Conservation (phyloP, 192 early-diverging fungal species). For the Diversispora epigaea region DNA sequence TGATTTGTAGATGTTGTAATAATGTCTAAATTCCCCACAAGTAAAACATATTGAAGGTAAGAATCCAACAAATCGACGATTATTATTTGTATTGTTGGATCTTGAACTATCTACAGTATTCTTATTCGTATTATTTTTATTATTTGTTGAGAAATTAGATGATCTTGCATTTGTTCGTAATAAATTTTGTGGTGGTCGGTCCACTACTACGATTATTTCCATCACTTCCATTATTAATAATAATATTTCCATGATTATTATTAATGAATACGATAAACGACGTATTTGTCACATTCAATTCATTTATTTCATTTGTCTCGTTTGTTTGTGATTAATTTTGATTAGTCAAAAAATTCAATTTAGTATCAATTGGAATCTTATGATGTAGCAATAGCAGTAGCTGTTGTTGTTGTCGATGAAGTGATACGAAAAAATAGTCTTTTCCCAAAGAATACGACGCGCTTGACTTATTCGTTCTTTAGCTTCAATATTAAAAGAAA, state of each 20-base stretch:
- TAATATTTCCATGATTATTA: not conserved
- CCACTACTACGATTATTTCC: not conserved
- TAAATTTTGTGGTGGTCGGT: too few species aligned
- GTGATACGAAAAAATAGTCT: not conserved
- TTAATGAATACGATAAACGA: not conserved
- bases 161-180: too few species aligned
- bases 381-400: not conserved
- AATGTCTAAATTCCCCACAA: conserved; percentile 13
- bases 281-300: not conserved
- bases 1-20: not conserved
- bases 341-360: too few species aligned
- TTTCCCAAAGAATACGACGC: conserved; percentile 4
- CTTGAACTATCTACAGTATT: too few species aligned
- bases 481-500: not conserved
- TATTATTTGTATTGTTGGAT: not conserved
- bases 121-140: too few species aligned
- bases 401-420: not conserved
- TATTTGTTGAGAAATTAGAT: too few species aligned
- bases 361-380: not conserved
- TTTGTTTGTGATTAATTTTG: too few species aligned
- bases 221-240: not conserved
- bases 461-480: not conserved
- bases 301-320: too few species aligned
- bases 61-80: conserved; percentile 14
- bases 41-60: conserved; percentile 17